Evolutionary conservation across 306 rosid genomes (phyloP), one percentile per base, ranked within the genome.

Genomic region (Medicago lupulina): DNA sequence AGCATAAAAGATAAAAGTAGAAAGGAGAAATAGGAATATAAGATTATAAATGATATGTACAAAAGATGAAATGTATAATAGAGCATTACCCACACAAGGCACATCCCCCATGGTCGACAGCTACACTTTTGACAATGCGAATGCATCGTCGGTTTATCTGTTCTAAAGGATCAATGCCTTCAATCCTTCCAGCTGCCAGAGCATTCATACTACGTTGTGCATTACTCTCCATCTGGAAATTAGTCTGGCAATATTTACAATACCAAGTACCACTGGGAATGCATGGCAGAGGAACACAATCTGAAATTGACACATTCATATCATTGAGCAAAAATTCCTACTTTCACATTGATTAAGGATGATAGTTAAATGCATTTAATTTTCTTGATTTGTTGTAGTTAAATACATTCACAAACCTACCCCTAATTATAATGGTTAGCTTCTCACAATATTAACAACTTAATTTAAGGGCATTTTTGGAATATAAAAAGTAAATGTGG

Each of bases 41-140:
- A 38, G 16, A 34, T 15, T 57, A 10, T 10, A 74, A 14, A 63
- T 23, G 8, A 70, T 58, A 38, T 10, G 23, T 18, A 8, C n/a
- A 15, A 44, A 4, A 14, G 7, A 60, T 11, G 68, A 65, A 74
- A 46, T 55, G 71, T 18, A 75, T 36, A 39, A 73, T 1, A 76
- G 18, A 4, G 61, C 25, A 53, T 67, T 69, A 92, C 99, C 97
- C 88, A 91, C 99, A 96, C 68, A 96, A 68, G 54, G 96, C 88
- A 77, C 99, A 96, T 75, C 99, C 99, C 57, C 96, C 98, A 40
- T 90, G 86, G 60, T 82, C 93, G 74, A 85, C 85, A 78, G 86
- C 92, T 6, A 76, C 83, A 84, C 78, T 74, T 71, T 83, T 89
- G 81, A 92, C 90, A 78, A 96, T 87, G 28, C 97, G 97, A 72